Percentiles rank a stretch among this genome's conserved stretches.
These are phyloP conservation scores for Schrenkiella parvula DNA, from an alignment of 345 rosid species.

Conservation along the genomic window DNA sequence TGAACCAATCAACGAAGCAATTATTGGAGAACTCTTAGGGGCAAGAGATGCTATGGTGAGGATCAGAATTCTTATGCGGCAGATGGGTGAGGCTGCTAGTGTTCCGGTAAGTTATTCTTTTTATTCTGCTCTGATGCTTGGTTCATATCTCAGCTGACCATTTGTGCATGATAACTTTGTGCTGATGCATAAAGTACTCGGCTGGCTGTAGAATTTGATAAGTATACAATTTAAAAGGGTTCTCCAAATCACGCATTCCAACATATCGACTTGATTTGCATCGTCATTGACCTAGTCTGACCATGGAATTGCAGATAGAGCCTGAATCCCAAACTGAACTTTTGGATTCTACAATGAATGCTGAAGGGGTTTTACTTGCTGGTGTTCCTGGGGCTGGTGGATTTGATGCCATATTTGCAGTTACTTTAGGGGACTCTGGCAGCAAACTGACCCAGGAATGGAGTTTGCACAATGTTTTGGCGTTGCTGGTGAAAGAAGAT, in stretches of 20 bases:
- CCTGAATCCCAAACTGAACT: slow-evolving; percentile 79
- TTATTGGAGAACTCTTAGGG: slow-evolving; percentile 56
- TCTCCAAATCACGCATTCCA: background rate
- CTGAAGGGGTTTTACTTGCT: slow-evolving; percentile 85
- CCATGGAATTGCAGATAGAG: slow-evolving; percentile 67
- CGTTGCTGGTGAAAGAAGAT: slow-evolving; percentile 89
- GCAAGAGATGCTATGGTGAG: slow-evolving; percentile 74
- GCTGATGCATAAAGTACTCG: background rate
- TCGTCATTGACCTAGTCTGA: slow-evolving; percentile 12
- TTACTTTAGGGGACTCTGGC: slow-evolving; percentile 66
- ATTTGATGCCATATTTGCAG: slow-evolving; percentile 82
- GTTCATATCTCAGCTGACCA: slow-evolving; percentile 9
- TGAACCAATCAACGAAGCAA: slow-evolving; percentile 51
- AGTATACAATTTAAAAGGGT: background rate
- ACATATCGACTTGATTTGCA: background rate
- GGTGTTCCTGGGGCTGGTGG: slow-evolving; percentile 99
- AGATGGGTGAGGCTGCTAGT: slow-evolving; percentile 84
- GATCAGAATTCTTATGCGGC: slow-evolving; percentile 72
- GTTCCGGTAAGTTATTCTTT: slow-evolving; percentile 50
- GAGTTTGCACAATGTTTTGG: slow-evolving; percentile 70
- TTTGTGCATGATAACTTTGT: background rate
- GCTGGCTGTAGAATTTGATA: background rate
- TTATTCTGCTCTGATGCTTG: background rate
- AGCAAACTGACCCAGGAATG: slow-evolving; percentile 53
- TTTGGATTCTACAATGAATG: slow-evolving; percentile 69